phyloP scores from a whole-genome alignment of 2,329 filamentous ascomycete species.

The Phaeosphaeriaceae sp. region DNA sequence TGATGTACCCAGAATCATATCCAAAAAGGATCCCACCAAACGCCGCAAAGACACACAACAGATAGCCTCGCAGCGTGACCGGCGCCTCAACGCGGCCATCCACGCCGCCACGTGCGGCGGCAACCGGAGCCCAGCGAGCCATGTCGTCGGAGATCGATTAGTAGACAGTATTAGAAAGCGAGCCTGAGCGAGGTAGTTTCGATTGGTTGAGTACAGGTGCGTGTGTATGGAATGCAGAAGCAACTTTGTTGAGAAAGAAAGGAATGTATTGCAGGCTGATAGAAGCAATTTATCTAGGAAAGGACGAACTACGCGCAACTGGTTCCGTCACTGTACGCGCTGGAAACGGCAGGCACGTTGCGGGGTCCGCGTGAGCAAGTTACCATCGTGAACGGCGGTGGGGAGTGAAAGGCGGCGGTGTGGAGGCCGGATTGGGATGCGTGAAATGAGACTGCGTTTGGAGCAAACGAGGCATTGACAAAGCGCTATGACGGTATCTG shows the following conservation, averaged over 20 bases:
- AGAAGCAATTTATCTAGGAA: slow-evolving; percentile 6
- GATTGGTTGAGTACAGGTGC: slow-evolving; percentile 1
- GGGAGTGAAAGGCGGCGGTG: too few relatives aligned
- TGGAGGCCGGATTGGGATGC: background rate
- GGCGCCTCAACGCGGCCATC: slow-evolving; percentile 59
- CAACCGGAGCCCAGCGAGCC: slow-evolving; percentile 32
- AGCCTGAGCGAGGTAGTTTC: too few relatives aligned
- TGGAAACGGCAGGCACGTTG: slow-evolving; percentile 9
- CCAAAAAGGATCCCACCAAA: slow-evolving; percentile 70
- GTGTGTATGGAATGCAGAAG: slow-evolving; percentile 3
- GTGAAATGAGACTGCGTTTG: background rate
- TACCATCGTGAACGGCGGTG: too few relatives aligned
- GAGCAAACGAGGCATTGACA: background rate
- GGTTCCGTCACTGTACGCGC: background rate
- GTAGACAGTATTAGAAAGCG: background rate
- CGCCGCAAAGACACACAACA: slow-evolving; percentile 57
- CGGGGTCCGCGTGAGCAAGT: slow-evolving; percentile 10
- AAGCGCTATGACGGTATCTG: too few relatives aligned
- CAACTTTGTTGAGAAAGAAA: background rate
- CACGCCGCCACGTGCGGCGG: slow-evolving; percentile 43
- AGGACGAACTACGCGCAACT: slow-evolving; percentile 2
- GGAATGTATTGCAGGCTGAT: background rate
- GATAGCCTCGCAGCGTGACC: slow-evolving; percentile 55
- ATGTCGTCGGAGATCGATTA: slow-evolving; percentile 15
- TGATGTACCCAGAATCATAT: slow-evolving; percentile 81